Conservation (phyloP, 805 yeast species). For the Pichia phayaonensis region DNA sequence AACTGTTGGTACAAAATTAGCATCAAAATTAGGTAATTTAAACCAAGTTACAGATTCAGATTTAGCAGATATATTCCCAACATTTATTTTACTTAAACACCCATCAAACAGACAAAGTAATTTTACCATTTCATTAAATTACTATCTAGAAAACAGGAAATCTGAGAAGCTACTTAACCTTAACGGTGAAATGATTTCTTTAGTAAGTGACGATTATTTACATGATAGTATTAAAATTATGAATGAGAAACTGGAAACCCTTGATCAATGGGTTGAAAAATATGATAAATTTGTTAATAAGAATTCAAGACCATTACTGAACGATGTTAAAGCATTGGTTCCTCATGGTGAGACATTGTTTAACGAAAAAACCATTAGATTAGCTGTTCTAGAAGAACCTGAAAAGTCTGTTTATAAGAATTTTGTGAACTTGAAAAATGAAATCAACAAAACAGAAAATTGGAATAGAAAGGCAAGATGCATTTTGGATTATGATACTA, state of each 20-base stretch:
- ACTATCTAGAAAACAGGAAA: conserved; percentile 22
- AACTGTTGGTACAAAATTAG: conserved; percentile 13
- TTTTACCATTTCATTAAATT: conserved; percentile 28
- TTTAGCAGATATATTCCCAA: conserved; percentile 43
- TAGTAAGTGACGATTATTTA: conserved; percentile 47
- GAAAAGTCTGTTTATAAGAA: conserved; percentile 10
- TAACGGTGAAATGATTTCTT: conserved; percentile 34
- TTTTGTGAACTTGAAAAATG: conserved; percentile 31
- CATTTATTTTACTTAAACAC: conserved; percentile 35
- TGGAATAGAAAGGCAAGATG: conserved; percentile 52
- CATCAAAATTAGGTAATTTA: conserved; percentile 17
- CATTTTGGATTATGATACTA: conserved; percentile 31
- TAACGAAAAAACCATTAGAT: conserved; percentile 8
- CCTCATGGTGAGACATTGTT: conserved; percentile 49
- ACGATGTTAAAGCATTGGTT: conserved; percentile 36
- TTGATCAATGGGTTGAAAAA: conserved; percentile 43
- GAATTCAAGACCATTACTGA: conserved; percentile 40
- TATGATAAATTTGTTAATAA: conserved; percentile 34
- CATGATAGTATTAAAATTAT: conserved; percentile 31
- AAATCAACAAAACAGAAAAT: conserved; percentile 37
- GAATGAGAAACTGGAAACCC: conserved; percentile 36
- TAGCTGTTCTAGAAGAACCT: background rate
- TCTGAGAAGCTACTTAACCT: conserved; percentile 5
- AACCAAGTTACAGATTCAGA: conserved; percentile 47
- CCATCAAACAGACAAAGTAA: conserved; percentile 23